These are phyloP conservation scores for Lignosus rhinocerotis DNA, from an alignment of 1,284 basidiomycete genomes.

Conservation along the genomic window DNA sequence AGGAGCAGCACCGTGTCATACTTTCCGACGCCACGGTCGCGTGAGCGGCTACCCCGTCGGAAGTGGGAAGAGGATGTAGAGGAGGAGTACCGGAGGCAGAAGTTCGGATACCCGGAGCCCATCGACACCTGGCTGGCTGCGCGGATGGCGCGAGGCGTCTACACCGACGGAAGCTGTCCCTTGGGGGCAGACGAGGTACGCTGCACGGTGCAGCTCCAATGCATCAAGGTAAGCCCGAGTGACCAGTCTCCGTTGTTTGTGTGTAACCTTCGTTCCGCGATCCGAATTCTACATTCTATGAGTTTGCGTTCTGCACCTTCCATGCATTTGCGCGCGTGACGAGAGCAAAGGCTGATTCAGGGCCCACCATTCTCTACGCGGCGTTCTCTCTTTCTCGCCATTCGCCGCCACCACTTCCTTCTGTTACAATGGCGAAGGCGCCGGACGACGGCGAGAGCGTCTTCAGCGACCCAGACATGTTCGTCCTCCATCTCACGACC, in stretches of 20 bases:
- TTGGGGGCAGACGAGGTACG: conserved; percentile 15
- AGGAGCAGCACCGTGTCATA: conserved; percentile 1
- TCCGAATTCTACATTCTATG: not conserved
- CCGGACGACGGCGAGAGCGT: conserved; percentile 12
- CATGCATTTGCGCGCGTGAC: not conserved
- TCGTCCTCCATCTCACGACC: conserved; percentile 22
- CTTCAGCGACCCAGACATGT: conserved; percentile 23
- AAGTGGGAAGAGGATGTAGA: conserved; percentile 7
- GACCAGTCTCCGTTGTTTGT: not conserved
- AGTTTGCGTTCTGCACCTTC: not conserved
- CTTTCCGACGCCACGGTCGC: not conserved
- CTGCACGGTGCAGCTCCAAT: conserved; percentile 20
- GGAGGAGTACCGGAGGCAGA: conserved; percentile 13
- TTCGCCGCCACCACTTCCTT: not conserved
- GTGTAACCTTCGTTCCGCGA: too few species aligned
- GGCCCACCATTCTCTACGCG: too few species aligned
- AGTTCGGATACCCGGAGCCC: conserved; percentile 12
- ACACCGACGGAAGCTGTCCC: not conserved
- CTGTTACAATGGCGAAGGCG: conserved; percentile 6
- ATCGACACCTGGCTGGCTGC: conserved; percentile 24
- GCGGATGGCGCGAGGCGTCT: conserved; percentile 1
- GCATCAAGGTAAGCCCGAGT: conserved; percentile 16
- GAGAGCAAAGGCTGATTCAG: not conserved
- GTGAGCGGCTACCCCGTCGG: conserved; percentile 7
- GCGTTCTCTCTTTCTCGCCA: not conserved